Evolutionary conservation across 2,329 filamentous ascomycete species (phyloP), one percentile per base, ranked within the genome.

Genomic region (Escovopsis sp.): DNA sequence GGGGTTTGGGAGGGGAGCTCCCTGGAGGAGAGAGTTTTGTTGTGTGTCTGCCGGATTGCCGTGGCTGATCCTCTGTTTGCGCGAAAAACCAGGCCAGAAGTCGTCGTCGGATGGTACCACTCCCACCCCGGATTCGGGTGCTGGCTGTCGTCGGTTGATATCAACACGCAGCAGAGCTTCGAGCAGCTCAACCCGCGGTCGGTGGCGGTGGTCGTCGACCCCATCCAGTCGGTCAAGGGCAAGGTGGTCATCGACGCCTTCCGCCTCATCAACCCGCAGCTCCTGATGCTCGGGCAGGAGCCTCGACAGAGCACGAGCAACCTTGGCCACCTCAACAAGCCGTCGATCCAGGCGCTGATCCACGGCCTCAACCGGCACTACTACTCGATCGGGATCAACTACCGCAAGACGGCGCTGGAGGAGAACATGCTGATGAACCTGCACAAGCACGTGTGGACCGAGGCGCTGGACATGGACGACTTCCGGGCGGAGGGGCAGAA

Each of bases 391-490:
- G 89, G 78, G 46, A 96, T 98, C 68, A 88, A 95, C 67, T 98
- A 98, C 67, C 76, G 89, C 59, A 98, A 98, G 72, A 94, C 89
- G 0, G 89, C 86, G 1, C 71, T 98, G 40, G 91, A 98, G 63
- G 93, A 98, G 72, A 96, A 94, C 65, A 98, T 98, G 91, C 66
- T 98, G 56, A 98, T 98, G 93, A 98, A 98, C 61, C 70, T 98
- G 51, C 91, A 98, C 75, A 98, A 98, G 73, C 91, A 96, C 53
- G 88, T 95, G 37, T 98, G 91, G 91, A 98, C 93, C 1, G 91
- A 98, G 63, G 91, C 89, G 5, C 65, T 98, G 50, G 79, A 94
- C 60, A 96, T 98, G 87, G 85, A 89, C 47, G 88, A 96, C 63
- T 98, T 98, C 73, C 76, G 80, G 50, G 69, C 77, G 44, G 89